phyloP scores from a whole-genome alignment of 768 basidiomycete genomes.

The Mycena latifolia region DNA sequence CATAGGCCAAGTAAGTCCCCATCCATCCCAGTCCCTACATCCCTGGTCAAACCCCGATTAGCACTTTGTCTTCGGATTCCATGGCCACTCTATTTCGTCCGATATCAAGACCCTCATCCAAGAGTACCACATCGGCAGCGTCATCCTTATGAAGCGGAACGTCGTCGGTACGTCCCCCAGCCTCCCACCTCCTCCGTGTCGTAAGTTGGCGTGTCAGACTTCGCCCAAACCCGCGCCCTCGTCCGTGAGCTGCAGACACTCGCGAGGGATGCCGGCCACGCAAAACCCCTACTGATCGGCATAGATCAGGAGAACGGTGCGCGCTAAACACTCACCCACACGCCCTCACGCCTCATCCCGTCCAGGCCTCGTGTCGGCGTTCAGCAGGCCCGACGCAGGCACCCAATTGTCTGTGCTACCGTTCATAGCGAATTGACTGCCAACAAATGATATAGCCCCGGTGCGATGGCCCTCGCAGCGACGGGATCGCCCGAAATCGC shows the following conservation, averaged over 20 bases:
- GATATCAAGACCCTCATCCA: constrained; percentile 68
- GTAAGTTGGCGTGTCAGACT: constrained; percentile 49
- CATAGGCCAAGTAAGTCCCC: constrained; percentile 57
- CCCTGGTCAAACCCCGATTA: constrained; percentile 38
- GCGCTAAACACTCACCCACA: background rate
- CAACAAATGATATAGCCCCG: constrained; percentile 59
- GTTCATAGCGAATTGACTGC: background rate
- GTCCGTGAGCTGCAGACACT: constrained; percentile 64
- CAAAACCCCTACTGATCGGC: constrained; percentile 70
- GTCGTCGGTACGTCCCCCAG: constrained; percentile 57
- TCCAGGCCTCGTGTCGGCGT: constrained; percentile 77
- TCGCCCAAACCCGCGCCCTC: constrained; percentile 62
- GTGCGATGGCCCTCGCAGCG: constrained; percentile 79
- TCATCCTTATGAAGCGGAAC: constrained; percentile 80
- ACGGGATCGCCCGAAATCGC: constrained; percentile 61
- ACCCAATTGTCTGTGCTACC: constrained; percentile 71
- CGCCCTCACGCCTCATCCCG: constrained; percentile 3
- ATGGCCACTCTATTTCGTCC: constrained; percentile 64
- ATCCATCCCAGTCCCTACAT: background rate
- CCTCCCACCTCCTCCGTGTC: too few relatives aligned
- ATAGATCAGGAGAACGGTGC: constrained; percentile 82
- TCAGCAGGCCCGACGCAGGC: constrained; percentile 66
- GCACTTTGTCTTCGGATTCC: constrained; percentile 83
- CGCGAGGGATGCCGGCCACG: constrained; percentile 69
- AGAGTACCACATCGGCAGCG: constrained; percentile 74